phyloP scores from a whole-genome alignment of 805 yeast genomes.

The Lipomyces starkeyi region DNA sequence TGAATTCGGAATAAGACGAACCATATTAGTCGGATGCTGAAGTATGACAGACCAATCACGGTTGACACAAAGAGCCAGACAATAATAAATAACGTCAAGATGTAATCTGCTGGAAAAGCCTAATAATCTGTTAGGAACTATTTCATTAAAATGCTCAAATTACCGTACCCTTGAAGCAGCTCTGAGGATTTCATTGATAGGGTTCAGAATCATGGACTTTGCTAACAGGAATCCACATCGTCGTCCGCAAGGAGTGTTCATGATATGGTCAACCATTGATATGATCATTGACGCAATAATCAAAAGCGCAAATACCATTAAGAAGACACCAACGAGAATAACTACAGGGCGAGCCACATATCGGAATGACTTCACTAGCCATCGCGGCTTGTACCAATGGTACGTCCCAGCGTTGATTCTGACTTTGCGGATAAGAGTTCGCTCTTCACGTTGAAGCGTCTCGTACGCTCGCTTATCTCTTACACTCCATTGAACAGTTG shows the following conservation, averaged over 20 bases:
- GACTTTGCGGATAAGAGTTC: slow-evolving; percentile 37
- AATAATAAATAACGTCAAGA: slow-evolving; percentile 32
- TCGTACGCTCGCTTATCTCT: slow-evolving; percentile 41
- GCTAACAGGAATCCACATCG: slow-evolving; percentile 35
- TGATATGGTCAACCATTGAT: slow-evolving; percentile 36
- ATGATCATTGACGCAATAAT: slow-evolving; percentile 36
- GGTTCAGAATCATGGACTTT: slow-evolving; percentile 29
- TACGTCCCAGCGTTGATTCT: slow-evolving; percentile 30
- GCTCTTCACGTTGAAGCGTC: slow-evolving; percentile 39
- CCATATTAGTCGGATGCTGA: slow-evolving; percentile 38
- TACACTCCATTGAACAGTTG: slow-evolving; percentile 37
- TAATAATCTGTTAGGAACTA: background rate
- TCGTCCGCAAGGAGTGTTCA: slow-evolving; percentile 35
- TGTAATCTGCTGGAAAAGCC: slow-evolving; percentile 38
- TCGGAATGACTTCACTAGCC: slow-evolving; percentile 29
- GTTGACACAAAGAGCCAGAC: slow-evolving; percentile 37
- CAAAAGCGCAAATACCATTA: slow-evolving; percentile 30
- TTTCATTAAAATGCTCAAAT: background rate
- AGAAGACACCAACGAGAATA: slow-evolving; percentile 29
- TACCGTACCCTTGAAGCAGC: slow-evolving; percentile 27
- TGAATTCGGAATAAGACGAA: slow-evolving; percentile 37
- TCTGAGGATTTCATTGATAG: slow-evolving; percentile 34
- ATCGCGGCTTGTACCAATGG: slow-evolving; percentile 33
- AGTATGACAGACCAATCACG: slow-evolving; percentile 37
- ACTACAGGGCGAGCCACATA: slow-evolving; percentile 28